These are phyloP conservation scores for Alternaria arborescens DNA, from an alignment of 2,329 filamentous ascomycete genomes.

Conservation along the genomic window DNA sequence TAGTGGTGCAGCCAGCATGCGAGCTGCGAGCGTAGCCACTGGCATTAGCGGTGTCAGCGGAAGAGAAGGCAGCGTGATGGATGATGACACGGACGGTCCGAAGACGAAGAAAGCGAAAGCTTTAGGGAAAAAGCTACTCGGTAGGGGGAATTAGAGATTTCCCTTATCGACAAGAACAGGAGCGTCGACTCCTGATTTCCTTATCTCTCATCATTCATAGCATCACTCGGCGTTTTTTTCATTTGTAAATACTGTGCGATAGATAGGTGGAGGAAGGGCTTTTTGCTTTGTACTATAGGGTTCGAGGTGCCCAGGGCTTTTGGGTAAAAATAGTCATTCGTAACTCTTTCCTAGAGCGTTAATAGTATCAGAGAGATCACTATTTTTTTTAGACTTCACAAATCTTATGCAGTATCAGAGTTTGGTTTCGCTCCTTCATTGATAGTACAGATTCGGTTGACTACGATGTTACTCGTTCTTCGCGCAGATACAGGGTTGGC, in stretches of 20 bases:
- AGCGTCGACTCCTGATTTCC: neutral
- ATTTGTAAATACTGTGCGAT: constrained; percentile 6
- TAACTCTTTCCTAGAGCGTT: neutral
- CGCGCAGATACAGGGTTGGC: neutral
- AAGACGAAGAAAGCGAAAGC: constrained; percentile 28
- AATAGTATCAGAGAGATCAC: neutral
- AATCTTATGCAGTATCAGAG: neutral
- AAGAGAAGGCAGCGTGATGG: neutral
- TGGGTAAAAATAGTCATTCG: neutral
- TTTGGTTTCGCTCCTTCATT: neutral
- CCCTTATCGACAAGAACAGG: neutral
- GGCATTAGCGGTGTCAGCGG: constrained; percentile 13
- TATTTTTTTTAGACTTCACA: neutral
- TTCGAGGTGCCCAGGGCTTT: neutral
- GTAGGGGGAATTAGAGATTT: constrained; percentile 15
- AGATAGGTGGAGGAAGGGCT: neutral
- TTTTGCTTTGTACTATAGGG: constrained; percentile 1
- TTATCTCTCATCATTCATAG: neutral
- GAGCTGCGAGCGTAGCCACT: constrained; percentile 19
- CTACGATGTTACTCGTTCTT: neutral
- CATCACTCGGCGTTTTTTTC: constrained; percentile 3
- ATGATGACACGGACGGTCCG: constrained; percentile 9
- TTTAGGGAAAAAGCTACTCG: constrained; percentile 27
- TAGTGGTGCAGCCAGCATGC: constrained; percentile 20
- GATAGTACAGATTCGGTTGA: neutral